Evolutionary conservation across 2,329 filamentous ascomycete genomes (phyloP).

Genomic region (Dothidotthia symphoricarpi): DNA sequence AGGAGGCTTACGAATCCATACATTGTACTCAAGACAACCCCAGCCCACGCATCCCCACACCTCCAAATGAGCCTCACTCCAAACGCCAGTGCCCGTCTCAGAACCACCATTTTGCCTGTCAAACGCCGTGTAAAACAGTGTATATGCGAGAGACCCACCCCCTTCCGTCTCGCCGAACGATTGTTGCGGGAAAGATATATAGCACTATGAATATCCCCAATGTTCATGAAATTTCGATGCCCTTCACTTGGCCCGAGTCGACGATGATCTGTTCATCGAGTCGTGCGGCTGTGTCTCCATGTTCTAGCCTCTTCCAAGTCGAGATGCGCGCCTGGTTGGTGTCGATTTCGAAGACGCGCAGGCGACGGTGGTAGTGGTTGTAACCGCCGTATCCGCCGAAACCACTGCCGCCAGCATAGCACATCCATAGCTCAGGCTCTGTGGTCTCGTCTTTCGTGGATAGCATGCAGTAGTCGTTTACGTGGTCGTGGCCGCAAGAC

Average conservation of each 20-base stretch:
- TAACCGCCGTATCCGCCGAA: constrained; percentile 97
- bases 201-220: not conserved
- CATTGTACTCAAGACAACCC: too few relatives aligned
- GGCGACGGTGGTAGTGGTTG: constrained; percentile 75
- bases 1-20: too few relatives aligned
- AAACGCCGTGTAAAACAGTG: too few relatives aligned
- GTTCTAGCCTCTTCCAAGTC: constrained; percentile 89
- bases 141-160: too few relatives aligned
- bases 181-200: not conserved
- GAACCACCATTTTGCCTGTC: not conserved
- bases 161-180: too few relatives aligned
- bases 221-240: not conserved
- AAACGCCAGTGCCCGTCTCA: too few relatives aligned
- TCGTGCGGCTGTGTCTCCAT: constrained; percentile 52
- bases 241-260: constrained; percentile 54
- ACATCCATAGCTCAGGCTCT: constrained; percentile 80
- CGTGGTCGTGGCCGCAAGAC: constrained; percentile 93
- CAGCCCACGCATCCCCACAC: too few relatives aligned
- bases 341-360: constrained; percentile 90
- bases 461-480: constrained; percentile 92
- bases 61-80: too few relatives aligned
- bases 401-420: constrained; percentile 86
- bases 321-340: constrained; percentile 83
- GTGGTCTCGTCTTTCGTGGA: constrained; percentile 46
- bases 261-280: constrained; percentile 62